These are phyloP conservation scores for Ascochyta rabiei DNA, from an alignment of 2,329 filamentous ascomycete species.

Conservation along the genomic window DNA sequence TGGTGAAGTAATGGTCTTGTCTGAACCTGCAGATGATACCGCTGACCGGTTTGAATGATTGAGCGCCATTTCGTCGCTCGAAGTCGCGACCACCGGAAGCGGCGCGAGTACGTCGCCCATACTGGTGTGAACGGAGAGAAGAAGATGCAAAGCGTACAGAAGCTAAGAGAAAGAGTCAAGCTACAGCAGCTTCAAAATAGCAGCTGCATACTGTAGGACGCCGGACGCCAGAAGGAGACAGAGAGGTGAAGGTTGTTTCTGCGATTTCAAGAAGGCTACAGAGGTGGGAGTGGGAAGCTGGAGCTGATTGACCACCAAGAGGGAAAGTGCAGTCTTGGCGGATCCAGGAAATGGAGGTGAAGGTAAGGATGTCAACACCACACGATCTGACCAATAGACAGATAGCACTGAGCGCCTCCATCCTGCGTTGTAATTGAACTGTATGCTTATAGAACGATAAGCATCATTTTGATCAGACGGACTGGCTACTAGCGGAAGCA, in stretches of 20 bases:
- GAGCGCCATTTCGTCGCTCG: background rate
- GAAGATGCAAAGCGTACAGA: background rate
- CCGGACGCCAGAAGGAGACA: slow-evolving; percentile 2
- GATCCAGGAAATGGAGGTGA: slow-evolving; percentile 15
- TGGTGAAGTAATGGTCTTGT: slow-evolving; percentile 14
- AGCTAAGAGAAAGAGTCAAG: slow-evolving; percentile 1
- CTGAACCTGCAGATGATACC: slow-evolving; percentile 8
- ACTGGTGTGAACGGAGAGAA: background rate
- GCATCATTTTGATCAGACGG: background rate
- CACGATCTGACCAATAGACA: background rate
- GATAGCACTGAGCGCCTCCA: background rate
- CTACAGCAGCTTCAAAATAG: background rate
- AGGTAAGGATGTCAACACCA: slow-evolving; percentile 5
- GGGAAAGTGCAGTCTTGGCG: slow-evolving; percentile 8
- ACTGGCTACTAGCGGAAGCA: background rate
- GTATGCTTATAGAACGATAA: background rate
- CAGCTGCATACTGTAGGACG: slow-evolving; percentile 6
- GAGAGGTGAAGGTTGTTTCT: background rate
- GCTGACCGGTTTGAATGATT: background rate
- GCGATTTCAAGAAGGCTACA: background rate
- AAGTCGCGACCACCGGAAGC: background rate
- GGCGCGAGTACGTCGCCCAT: slow-evolving; percentile 5
- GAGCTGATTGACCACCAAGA: background rate
- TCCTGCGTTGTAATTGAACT: too few relatives aligned
- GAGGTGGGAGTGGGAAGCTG: background rate